Evolutionary conservation across 2,329 filamentous ascomycete genomes (phyloP), one percentile per base, ranked within the genome.

Genomic region (Bipolaris bicolor): DNA sequence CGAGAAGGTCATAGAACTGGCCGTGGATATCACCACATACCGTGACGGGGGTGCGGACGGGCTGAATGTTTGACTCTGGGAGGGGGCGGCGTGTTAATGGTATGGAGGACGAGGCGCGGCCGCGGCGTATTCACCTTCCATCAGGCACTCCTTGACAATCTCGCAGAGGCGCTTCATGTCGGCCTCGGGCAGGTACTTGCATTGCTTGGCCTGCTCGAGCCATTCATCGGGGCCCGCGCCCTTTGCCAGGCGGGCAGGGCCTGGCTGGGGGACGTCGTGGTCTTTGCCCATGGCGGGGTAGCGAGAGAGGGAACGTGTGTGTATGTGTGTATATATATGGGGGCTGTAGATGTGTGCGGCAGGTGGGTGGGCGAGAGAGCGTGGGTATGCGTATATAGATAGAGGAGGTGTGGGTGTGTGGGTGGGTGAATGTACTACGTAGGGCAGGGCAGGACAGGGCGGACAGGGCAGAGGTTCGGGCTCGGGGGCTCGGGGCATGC

Each of bases 81-180:
- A 7, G 24, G 7, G 11, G 29, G 10, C 29, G 29, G 3, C 13
- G 22, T 5, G 34, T 57, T 54, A 60, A 44, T 36, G 26, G 1
- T 9, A 3, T 36, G 46, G 6, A 11, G 34, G 24, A 16, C 16
- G 46, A 34, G 7, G 46, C 20, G 33, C 46, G 33, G 33, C 33
- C 7, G 31, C 29, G 16, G 49, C 20, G 52, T 10, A 55, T 80
- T 67, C 76, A 95, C 92, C 92, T 84, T 99, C 95, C 95, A 99
- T 99, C 71, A 99, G 84, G 65, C 92, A 96, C 80, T 98, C 95
- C 82, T 99, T 99, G 60, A 98, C 95, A 75, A 96, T 96, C 81
- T 99, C 95, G 77, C 95, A 99, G 47, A 99, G 85, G 78, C 96
- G 91, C 84, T 99, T 99, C 95, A 99, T 99, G 72, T 96, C 92